phyloP scores from a whole-genome alignment of 441 rosid species.

The Viola pubescens region DNA sequence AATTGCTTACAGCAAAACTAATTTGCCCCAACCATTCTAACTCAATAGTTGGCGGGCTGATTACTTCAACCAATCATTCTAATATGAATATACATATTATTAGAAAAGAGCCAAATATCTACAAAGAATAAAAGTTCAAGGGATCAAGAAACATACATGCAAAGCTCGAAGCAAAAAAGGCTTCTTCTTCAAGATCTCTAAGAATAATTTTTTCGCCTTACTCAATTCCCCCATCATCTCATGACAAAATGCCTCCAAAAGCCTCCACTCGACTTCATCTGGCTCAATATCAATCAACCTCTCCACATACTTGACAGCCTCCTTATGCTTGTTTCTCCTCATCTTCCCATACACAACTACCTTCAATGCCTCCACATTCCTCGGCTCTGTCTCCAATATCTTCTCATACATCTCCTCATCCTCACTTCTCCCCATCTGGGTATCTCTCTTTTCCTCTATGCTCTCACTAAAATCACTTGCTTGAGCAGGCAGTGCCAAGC shows the following conservation, averaged over 20 bases:
- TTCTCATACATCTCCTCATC: constrained; percentile 53
- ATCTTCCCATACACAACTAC: constrained; percentile 59
- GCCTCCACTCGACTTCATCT: constrained; percentile 81
- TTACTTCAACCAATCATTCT: too few species aligned
- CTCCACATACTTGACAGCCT: constrained; percentile 58
- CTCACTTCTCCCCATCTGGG: constrained; percentile 32
- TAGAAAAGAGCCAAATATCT: background rate
- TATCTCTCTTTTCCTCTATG: constrained; percentile 21
- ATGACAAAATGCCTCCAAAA: constrained; percentile 75
- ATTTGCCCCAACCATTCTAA: too few species aligned
- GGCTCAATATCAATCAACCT: constrained; percentile 57
- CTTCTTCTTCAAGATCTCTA: constrained; percentile 50
- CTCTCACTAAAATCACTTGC: constrained; percentile 18
- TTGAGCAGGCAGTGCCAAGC: constrained; percentile 36
- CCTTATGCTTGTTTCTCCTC: constrained; percentile 60
- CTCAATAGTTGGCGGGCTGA: too few species aligned
- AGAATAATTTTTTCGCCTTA: constrained; percentile 53
- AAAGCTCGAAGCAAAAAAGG: constrained; percentile 84
- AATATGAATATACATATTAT: too few species aligned
- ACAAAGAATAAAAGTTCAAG: constrained; percentile 2
- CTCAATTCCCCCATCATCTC: constrained; percentile 68
- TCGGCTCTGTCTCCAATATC: constrained; percentile 61
- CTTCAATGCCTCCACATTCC: constrained; percentile 62
- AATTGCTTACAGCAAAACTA: too few species aligned
- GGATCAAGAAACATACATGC: constrained; percentile 51